Evolutionary conservation across 768 basidiomycete genomes (phyloP), one percentile per base, ranked within the genome.

Genomic region (Boletus sp.): DNA sequence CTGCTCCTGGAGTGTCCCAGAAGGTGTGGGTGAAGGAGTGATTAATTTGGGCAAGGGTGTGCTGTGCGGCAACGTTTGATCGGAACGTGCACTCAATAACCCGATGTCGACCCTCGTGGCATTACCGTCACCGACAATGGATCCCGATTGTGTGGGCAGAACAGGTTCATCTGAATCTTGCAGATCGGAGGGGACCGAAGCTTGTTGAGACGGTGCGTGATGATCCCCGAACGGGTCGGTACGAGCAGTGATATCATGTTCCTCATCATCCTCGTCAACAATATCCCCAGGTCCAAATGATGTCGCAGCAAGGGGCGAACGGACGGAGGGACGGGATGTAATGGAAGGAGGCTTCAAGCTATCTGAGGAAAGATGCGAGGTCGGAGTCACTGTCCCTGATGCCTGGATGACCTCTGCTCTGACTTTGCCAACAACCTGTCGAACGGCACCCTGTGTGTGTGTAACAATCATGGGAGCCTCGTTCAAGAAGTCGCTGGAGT

Each of bases 381-480:
- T 53, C 11, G 71, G 67, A n/a, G 64, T 64, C 14, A 73, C 67
- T 17, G 71, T 57, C 17, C 79, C 80, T 4, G 81, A 71, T 6
- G 89, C 78, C 57, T 80, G 86, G 58, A 93, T 84, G 35, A 92
- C 86, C 67, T 90, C 88, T 32, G 91, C 89, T 71, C 86, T 90
- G 47, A 85, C 85, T 37, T 90, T 83, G 35, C 89, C 89, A 41
- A 90, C 72, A 7, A 91, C 87, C 63, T 90, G 86, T 47, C 87
- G 80, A 64, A 89, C 82, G 47, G 79, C 76, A 78, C 67, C 64
- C 57, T 83, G 85, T 29, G 76, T 78, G 30, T 88, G 83, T 0
- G 88, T 90, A 59, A 92, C 83, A 63, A 92, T 92, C 76, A 87
- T 85, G 24, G 90, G 89, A 1, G 88, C 84, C 68, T 92, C 90